A percentile compares a stretch with the other conserved stretches of the same genome.
These are phyloP conservation scores for Colletotrichum destructivum DNA, from an alignment of 2,329 filamentous ascomycete species.

Conservation along the genomic window DNA sequence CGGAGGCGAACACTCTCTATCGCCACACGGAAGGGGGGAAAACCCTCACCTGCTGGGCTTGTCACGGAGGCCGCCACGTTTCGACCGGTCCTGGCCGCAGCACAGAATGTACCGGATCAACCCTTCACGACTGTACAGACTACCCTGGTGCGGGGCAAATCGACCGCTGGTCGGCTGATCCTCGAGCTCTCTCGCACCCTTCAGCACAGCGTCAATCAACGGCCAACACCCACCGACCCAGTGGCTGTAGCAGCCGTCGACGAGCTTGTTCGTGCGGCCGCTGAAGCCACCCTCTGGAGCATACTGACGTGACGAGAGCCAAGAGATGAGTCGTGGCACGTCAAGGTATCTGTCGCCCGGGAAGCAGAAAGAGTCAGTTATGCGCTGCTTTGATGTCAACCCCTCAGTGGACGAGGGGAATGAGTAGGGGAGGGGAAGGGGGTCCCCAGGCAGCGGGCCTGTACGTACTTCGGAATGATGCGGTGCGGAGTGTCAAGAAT, in stretches of 20 bases:
- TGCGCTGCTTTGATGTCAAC: conserved; percentile 52
- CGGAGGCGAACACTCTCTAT: neutral
- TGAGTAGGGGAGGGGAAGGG: neutral
- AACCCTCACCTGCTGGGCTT: conserved; percentile 87
- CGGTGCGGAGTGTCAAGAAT: conserved; percentile 85
- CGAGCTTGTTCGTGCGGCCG: conserved; percentile 96
- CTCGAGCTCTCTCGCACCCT: conserved; percentile 58
- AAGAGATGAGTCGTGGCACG: conserved; percentile 82
- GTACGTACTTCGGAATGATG: conserved; percentile 78
- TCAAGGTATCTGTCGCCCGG: conserved; percentile 77
- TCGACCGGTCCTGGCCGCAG: conserved; percentile 84
- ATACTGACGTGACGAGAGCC: conserved; percentile 92
- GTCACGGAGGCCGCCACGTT: conserved; percentile 87
- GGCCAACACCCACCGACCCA: conserved; percentile 98
- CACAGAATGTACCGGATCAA: conserved; percentile 90
- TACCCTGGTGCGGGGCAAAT: conserved; percentile 50
- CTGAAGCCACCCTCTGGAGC: conserved; percentile 93
- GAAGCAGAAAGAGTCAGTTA: conserved; percentile 47
- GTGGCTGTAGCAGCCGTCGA: conserved; percentile 98
- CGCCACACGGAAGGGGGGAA: conserved; percentile 42
- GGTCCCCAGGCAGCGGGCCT: neutral
- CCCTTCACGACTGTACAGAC: conserved; percentile 85
- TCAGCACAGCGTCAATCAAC: conserved; percentile 84
- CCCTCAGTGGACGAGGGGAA: conserved; percentile 50
- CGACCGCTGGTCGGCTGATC: conserved; percentile 50